Conservation (phyloP, 2,329 filamentous ascomycete genomes). For the Hymenoscyphus occultus region DNA sequence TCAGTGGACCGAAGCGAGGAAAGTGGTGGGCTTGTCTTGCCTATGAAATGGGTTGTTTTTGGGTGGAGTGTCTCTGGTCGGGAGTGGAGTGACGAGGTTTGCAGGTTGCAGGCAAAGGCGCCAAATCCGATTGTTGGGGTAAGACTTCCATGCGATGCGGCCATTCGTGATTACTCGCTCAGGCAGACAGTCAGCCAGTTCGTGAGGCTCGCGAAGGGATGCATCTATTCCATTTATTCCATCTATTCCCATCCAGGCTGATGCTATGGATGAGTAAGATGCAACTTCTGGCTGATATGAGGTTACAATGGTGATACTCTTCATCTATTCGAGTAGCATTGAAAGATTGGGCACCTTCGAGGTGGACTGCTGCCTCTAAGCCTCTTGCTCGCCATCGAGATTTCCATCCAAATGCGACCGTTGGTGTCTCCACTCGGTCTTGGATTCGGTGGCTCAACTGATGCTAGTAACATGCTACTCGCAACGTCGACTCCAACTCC, state of each 20-base stretch:
- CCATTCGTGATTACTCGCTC: background rate
- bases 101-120: background rate
- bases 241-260: background rate
- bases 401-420: background rate
- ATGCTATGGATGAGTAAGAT: background rate
- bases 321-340: background rate
- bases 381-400: background rate
- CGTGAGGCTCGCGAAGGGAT: background rate
- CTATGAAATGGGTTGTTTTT: background rate
- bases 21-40: background rate
- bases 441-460: background rate
- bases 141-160: background rate
- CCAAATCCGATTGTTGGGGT: background rate
- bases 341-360: background rate
- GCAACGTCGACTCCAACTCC: background rate
- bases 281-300: constrained; percentile 4
- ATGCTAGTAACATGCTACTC: background rate
- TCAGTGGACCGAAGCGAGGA: background rate
- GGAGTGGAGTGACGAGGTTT: constrained; percentile 1
- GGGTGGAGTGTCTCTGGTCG: background rate
- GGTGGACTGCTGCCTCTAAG: background rate
- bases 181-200: background rate
- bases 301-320: constrained; percentile 1
- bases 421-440: background rate
- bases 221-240: background rate